Conservation (phyloP, 306 rosid species). For the Dalbergia cultrata region DNA sequence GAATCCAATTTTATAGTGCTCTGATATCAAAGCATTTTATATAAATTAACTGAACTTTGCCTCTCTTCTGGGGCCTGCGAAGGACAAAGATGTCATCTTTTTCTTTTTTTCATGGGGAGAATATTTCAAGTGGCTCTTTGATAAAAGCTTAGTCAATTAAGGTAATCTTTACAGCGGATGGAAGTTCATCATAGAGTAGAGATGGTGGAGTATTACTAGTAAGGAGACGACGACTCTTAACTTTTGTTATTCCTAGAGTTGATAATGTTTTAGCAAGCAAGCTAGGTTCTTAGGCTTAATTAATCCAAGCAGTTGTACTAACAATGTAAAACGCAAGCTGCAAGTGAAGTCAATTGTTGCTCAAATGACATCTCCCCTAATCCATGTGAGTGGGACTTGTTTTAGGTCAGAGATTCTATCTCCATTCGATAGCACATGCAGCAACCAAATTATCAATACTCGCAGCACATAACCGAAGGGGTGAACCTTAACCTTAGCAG, state of each 20-base stretch:
- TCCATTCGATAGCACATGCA: background rate
- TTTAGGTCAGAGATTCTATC: background rate
- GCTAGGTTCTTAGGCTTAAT: slow-evolving; percentile 2
- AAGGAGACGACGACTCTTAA: background rate
- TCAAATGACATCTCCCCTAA: too few species aligned
- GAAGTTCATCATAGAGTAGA: background rate
- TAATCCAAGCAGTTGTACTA: background rate
- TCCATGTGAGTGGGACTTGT: background rate
- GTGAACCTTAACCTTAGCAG: background rate
- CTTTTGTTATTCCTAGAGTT: background rate
- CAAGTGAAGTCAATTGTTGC: too few species aligned
- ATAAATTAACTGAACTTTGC: background rate
- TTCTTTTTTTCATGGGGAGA: background rate
- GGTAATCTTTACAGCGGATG: background rate
- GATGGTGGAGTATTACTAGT: background rate
- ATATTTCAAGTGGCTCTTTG: background rate
- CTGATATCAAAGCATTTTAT: background rate
- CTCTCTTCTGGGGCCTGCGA: background rate
- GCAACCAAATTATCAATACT: background rate
- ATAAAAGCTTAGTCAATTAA: background rate
- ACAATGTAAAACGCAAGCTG: slow-evolving; percentile 5
- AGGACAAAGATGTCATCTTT: background rate
- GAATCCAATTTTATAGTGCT: background rate
- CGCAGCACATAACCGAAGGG: background rate
- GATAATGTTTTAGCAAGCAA: background rate